Percentiles rank a stretch among this genome's conserved stretches.
Evolutionary conservation across 1,284 basidiomycete genomes (phyloP).

Genomic region (Mrakiaceae sp.): DNA sequence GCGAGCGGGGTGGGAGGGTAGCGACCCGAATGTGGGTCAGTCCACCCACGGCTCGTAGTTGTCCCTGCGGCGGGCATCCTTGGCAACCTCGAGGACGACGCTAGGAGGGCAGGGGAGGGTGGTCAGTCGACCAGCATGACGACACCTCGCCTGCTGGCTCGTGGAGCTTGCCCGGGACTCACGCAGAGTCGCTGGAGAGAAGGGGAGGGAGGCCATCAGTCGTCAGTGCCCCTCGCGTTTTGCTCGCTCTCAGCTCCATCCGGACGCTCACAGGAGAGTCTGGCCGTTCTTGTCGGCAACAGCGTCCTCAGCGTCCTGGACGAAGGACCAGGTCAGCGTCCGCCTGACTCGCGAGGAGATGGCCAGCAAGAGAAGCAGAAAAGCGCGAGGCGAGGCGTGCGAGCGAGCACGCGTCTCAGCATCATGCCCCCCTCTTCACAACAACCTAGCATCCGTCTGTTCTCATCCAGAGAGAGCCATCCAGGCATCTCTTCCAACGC

Average conservation of each 20-base stretch:
- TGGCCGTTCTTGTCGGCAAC: conserved; percentile 75
- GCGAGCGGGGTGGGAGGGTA: not conserved
- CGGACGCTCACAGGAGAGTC: conserved; percentile 48
- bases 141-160: too few relatives aligned
- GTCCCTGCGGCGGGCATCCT: conserved; percentile 72
- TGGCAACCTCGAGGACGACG: conserved; percentile 82
- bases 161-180: too few relatives aligned
- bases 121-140: too few relatives aligned
- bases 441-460: too few relatives aligned
- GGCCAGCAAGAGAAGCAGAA: not conserved
- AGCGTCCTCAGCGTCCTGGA: conserved; percentile 83
- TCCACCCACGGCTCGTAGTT: conserved; percentile 50
- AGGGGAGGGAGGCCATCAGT: too few relatives aligned
- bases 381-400: not conserved
- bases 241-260: too few relatives aligned
- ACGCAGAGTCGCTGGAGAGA: too few relatives aligned
- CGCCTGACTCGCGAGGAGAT: not conserved
- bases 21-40: conserved; percentile 24
- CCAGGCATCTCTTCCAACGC: too few relatives aligned
- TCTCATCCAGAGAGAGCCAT: too few relatives aligned
- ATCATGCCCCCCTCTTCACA: too few relatives aligned
- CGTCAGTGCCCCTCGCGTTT: too few relatives aligned
- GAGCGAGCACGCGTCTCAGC: too few relatives aligned
- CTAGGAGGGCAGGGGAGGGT: conserved; percentile 34
- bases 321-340: not conserved